A percentile compares a stretch with the other conserved stretches of the same genome.
Conservation (phyloP, 2,329 filamentous ascomycete genomes). For the Monilinia polystroma region DNA sequence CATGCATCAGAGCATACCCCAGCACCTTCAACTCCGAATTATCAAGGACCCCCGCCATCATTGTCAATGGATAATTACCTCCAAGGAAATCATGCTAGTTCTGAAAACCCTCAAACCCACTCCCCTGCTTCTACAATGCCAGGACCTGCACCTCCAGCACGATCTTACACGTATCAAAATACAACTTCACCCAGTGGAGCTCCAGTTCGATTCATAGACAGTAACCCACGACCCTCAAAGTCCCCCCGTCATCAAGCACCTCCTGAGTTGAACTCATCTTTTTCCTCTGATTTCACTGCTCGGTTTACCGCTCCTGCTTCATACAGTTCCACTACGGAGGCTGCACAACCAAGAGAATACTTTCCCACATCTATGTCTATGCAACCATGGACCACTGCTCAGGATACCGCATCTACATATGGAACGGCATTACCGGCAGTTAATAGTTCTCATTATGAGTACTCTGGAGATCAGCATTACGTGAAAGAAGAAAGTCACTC, state of each 20-base stretch:
- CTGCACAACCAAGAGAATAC: slow-evolving; percentile 32
- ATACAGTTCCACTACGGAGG: slow-evolving; percentile 28
- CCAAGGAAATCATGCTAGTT: slow-evolving; percentile 32
- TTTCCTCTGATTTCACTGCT: slow-evolving; percentile 31
- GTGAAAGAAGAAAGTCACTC: slow-evolving; percentile 31
- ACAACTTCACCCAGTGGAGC: slow-evolving; percentile 19
- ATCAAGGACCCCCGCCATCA: slow-evolving; percentile 27
- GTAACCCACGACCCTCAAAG: slow-evolving; percentile 39
- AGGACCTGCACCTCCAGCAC: slow-evolving; percentile 17
- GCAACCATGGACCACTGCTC: slow-evolving; percentile 34
- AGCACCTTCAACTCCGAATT: slow-evolving; percentile 33
- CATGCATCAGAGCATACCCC: slow-evolving; percentile 36
- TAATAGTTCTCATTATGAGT: slow-evolving; percentile 34
- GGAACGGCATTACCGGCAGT: slow-evolving; percentile 28
- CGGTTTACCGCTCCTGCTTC: slow-evolving; percentile 31
- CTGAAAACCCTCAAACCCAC: slow-evolving; percentile 31
- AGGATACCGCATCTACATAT: slow-evolving; percentile 31
- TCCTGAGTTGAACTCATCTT: slow-evolving; percentile 30
- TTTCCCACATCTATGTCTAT: slow-evolving; percentile 31
- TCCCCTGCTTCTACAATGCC: slow-evolving; percentile 28
- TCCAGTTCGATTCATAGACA: slow-evolving; percentile 36
- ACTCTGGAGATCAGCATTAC: slow-evolving; percentile 31
- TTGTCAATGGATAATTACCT: slow-evolving; percentile 35
- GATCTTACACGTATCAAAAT: slow-evolving; percentile 23
- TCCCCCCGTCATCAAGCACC: slow-evolving; percentile 39